A percentile compares a stretch with the other conserved stretches of the same genome.
Evolutionary conservation across 2,329 filamentous ascomycete genomes (phyloP).

Genomic region (Pyrenophora seminiperda): DNA sequence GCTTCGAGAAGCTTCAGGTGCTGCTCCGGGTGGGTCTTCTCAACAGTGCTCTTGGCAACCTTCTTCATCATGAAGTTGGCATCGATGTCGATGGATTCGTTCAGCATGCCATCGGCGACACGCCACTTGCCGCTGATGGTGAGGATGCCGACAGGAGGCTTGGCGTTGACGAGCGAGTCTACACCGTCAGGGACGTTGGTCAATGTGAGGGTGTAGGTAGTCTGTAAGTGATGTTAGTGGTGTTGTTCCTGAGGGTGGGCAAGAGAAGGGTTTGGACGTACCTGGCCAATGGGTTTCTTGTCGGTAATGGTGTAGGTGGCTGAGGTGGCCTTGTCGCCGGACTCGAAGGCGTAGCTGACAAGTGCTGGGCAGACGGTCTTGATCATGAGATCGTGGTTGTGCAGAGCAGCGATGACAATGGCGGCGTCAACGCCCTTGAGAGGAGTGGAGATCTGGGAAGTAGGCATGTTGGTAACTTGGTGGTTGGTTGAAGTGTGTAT

Average conservation of each 20-base stretch:
- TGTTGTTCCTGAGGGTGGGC: background rate
- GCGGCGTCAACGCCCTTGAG: conserved; percentile 32
- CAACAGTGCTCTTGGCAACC: conserved; percentile 49
- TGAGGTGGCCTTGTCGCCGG: conserved; percentile 35
- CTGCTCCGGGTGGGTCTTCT: conserved; percentile 49
- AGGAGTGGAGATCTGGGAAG: conserved; percentile 46
- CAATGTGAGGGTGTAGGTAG: conserved; percentile 50
- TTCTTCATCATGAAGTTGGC: conserved; percentile 52
- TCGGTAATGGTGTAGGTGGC: conserved; percentile 48
- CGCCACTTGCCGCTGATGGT: conserved; percentile 49
- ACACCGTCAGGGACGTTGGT: conserved; percentile 44
- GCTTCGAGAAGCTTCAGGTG: conserved; percentile 43
- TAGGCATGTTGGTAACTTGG: conserved; percentile 37
- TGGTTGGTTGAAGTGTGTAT: background rate
- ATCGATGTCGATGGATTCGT: conserved; percentile 50
- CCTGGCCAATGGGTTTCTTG: conserved; percentile 49
- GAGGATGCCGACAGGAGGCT: conserved; percentile 47
- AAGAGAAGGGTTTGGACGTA: conserved; percentile 3
- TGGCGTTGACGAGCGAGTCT: conserved; percentile 48
- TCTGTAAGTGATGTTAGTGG: conserved; percentile 25
- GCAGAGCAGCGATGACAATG: conserved; percentile 43
- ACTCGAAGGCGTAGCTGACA: conserved; percentile 41
- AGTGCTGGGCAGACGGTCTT: conserved; percentile 46
- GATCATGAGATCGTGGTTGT: conserved; percentile 51
- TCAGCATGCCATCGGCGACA: conserved; percentile 37